phyloP scores from a whole-genome alignment of 495 filamentous ascomycete genomes.

The Lasiosphaeriaceae sp. region DNA sequence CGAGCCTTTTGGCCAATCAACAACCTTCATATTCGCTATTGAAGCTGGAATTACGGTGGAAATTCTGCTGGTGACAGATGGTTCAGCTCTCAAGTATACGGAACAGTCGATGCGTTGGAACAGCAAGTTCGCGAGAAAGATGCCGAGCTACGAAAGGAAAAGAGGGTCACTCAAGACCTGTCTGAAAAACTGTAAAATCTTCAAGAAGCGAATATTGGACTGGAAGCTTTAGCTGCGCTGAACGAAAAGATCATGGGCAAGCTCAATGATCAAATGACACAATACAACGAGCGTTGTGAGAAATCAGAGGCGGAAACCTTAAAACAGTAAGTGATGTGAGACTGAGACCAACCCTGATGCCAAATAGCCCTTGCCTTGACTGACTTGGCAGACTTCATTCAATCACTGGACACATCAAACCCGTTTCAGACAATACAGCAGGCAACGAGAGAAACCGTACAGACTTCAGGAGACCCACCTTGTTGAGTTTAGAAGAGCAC shows the following conservation, averaged over 20 bases:
- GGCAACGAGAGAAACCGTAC: conserved; percentile 9
- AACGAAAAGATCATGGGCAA: conserved; percentile 30
- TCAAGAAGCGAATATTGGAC: conserved; percentile 20
- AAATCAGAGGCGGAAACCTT: conserved; percentile 2
- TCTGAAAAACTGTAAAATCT: conserved; percentile 25
- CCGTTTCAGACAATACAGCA: not conserved
- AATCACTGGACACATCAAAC: conserved; percentile 11
- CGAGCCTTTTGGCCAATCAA: no score
- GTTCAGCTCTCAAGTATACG: conserved; percentile 28
- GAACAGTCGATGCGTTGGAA: conserved; percentile 21
- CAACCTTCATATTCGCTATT: no score
- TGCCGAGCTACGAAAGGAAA: conserved; percentile 26
- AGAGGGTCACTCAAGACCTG: conserved; percentile 18
- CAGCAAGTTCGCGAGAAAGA: conserved; percentile 25
- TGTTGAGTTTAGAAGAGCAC: no score
- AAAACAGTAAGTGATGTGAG: conserved; percentile 7
- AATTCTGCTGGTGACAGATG: no score
- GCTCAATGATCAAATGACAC: conserved; percentile 17
- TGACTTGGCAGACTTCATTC: conserved; percentile 10
- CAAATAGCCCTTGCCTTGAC: no score
- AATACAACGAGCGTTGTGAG: conserved; percentile 10
- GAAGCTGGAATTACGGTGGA: no score
- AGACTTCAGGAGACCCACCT: not conserved
- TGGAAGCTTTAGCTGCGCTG: conserved; percentile 25
- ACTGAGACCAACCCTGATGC: not conserved